Evolutionary conservation across 768 basidiomycete genomes (phyloP).

Genomic region (Kwoniella shandongensis): DNA sequence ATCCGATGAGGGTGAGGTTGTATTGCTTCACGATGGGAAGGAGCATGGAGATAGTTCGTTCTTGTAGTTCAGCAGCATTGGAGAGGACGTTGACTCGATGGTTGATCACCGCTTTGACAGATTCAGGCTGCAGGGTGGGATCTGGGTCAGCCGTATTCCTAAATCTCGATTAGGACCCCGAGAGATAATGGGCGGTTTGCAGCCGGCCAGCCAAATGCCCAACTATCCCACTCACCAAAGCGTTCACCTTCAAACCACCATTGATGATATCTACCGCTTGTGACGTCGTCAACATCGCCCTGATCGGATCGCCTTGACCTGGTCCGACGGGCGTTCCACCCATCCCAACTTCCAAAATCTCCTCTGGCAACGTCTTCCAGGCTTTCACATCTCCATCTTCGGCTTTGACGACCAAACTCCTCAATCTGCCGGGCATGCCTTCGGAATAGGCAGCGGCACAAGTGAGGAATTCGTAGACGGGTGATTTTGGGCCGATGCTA

Average conservation of each 20-base stretch:
- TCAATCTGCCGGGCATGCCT: conserved; percentile 56
- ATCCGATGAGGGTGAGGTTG: conserved; percentile 43
- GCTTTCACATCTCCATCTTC: conserved; percentile 55
- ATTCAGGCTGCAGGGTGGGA: conserved; percentile 33
- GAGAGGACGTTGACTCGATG: conserved; percentile 48
- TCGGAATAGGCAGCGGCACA: conserved; percentile 67
- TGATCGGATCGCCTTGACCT: conserved; percentile 29
- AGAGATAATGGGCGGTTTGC: too few species aligned
- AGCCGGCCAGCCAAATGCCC: conserved; percentile 7
- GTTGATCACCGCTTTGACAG: conserved; percentile 44
- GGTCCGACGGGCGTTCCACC: conserved; percentile 20
- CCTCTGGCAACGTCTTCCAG: conserved; percentile 53
- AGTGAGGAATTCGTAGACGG: conserved; percentile 56
- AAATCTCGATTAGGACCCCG: too few species aligned
- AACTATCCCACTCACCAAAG: conserved; percentile 55
- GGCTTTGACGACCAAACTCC: conserved; percentile 26
- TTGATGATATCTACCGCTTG: conserved; percentile 70
- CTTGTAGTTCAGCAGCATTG: conserved; percentile 36
- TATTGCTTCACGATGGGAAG: conserved; percentile 31
- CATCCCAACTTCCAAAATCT: conserved; percentile 25
- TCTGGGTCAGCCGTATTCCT: too few species aligned
- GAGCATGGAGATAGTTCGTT: conserved; percentile 31
- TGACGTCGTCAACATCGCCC: conserved; percentile 55
- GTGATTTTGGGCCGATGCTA: conserved; percentile 39
- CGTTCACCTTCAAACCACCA: conserved; percentile 64